These are phyloP conservation scores for Xylaria sp. DNA, from an alignment of 2,329 filamentous ascomycete species.

Conservation along the genomic window DNA sequence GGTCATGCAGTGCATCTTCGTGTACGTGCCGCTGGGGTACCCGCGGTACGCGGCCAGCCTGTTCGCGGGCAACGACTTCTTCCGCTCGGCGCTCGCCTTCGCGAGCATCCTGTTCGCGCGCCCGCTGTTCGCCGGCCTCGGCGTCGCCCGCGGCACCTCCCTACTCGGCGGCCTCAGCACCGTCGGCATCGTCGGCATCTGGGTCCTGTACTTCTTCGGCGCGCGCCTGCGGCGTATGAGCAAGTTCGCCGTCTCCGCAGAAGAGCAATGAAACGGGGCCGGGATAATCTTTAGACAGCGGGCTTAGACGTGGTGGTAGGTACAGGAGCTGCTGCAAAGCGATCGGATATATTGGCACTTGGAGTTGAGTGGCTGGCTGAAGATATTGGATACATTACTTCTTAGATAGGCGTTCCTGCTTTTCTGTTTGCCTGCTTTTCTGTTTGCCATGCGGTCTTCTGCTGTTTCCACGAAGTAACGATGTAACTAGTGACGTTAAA, in stretches of 20 bases:
- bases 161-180: constrained; percentile 59
- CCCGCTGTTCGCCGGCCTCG: constrained; percentile 62
- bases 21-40: constrained; percentile 60
- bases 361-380: no score
- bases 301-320: no score
- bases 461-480: no score
- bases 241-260: constrained; percentile 53
- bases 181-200: constrained; percentile 61
- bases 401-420: no score
- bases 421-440: no score
- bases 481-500: no score
- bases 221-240: constrained; percentile 57
- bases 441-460: no score
- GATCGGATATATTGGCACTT: no score
- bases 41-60: constrained; percentile 60
- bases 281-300: no score
- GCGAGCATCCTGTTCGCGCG: constrained; percentile 62
- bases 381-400: no score
- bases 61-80: constrained; percentile 65
- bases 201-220: constrained; percentile 60
- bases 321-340: no score
- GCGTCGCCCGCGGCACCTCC: constrained; percentile 59
- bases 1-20: constrained; percentile 62
- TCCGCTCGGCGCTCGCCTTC: constrained; percentile 60
- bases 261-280: not conserved